A percentile compares a stretch with the other conserved stretches of the same genome.
Conservation (phyloP, 1,284 basidiomycete genomes). For the Mycosarcoma maydis region DNA sequence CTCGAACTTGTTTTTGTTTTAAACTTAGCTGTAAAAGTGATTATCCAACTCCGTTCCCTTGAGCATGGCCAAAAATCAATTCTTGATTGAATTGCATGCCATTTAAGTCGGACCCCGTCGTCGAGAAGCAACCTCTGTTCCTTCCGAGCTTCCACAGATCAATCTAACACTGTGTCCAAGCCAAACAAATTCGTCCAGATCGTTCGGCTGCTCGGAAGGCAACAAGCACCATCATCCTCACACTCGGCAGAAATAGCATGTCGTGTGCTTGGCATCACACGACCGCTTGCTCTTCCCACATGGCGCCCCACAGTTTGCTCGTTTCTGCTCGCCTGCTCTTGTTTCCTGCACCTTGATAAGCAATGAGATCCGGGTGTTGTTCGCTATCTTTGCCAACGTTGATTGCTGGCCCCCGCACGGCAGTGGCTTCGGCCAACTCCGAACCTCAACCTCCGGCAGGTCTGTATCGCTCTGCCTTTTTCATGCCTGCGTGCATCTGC, state of each 20-base stretch:
- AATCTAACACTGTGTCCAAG: slow-evolving; percentile 15
- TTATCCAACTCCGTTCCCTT: too few species aligned
- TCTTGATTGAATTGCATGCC: not conserved
- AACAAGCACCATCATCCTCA: slow-evolving; percentile 9
- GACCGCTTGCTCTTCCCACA: slow-evolving; percentile 9
- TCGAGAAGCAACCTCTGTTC: too few species aligned
- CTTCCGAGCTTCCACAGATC: slow-evolving; percentile 27
- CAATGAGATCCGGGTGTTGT: slow-evolving; percentile 26
- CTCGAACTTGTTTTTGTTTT: too few species aligned
- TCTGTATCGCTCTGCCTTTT: too few species aligned
- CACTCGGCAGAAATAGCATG: slow-evolving; percentile 5
- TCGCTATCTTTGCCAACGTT: slow-evolving; percentile 21
- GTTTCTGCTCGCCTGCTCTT: too few species aligned
- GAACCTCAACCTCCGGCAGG: slow-evolving; percentile 1
- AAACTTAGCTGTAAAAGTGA: too few species aligned
- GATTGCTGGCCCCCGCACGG: slow-evolving; percentile 40
- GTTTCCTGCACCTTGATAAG: not conserved
- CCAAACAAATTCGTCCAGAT: slow-evolving; percentile 12
- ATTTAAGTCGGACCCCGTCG: too few species aligned
- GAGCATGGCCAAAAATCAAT: too few species aligned
- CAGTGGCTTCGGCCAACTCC: slow-evolving; percentile 28
- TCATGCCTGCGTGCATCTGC: too few species aligned
- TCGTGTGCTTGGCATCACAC: not conserved
- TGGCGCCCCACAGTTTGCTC: slow-evolving; percentile 41
- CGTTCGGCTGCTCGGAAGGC: slow-evolving; percentile 32